phyloP scores from a whole-genome alignment of 2,329 filamentous ascomycete species.

The Claviceps africana region DNA sequence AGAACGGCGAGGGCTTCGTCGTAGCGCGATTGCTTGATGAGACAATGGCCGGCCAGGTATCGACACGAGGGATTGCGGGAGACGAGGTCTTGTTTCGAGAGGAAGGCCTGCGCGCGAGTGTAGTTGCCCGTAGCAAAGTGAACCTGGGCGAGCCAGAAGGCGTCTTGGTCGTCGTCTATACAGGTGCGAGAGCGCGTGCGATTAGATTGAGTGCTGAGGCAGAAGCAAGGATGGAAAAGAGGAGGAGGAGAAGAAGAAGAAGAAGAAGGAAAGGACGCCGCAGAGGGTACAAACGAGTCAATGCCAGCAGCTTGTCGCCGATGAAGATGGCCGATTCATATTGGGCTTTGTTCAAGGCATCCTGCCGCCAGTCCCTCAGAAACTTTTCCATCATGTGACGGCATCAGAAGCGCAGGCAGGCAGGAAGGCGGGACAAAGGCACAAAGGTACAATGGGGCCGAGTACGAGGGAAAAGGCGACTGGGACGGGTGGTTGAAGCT shows the following conservation, averaged over 20 bases:
- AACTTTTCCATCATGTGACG: constrained; percentile 67
- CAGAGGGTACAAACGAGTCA: constrained; percentile 59
- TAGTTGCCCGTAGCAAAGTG: constrained; percentile 95
- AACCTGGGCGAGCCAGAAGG: constrained; percentile 95
- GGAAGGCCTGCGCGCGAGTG: constrained; percentile 74
- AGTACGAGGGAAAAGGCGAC: background rate
- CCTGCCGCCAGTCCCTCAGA: constrained; percentile 85
- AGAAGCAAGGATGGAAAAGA: background rate
- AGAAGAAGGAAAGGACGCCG: no score
- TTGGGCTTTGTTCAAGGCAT: constrained; percentile 89
- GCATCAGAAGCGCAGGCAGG: background rate
- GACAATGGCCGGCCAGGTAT: constrained; percentile 86
- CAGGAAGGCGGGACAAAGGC: background rate
- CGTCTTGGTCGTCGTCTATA: constrained; percentile 79
- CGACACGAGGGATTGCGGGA: constrained; percentile 71
- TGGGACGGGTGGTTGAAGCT: background rate
- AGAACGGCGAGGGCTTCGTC: constrained; percentile 78
- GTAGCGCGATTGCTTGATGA: constrained; percentile 81
- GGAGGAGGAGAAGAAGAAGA: background rate
- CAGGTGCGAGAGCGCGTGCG: background rate
- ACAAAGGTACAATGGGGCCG: background rate
- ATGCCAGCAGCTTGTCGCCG: constrained; percentile 86
- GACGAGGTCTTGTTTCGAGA: constrained; percentile 72
- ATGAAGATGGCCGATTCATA: constrained; percentile 95
- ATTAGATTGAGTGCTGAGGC: background rate